Evolutionary conservation across 768 basidiomycete genomes (phyloP).

Genomic region (Suillus clintonianus): DNA sequence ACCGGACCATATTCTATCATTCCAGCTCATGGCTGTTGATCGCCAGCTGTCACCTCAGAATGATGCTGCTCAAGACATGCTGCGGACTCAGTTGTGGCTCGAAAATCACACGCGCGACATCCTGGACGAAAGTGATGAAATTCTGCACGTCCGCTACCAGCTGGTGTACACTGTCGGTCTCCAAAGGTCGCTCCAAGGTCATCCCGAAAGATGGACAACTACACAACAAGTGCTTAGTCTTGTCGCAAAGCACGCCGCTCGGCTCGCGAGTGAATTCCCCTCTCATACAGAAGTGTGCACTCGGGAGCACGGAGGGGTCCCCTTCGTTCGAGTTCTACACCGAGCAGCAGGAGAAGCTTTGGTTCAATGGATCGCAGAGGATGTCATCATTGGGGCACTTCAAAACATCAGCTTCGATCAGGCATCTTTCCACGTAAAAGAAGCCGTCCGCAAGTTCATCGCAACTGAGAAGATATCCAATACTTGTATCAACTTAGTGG

Average conservation of each 20-base stretch:
- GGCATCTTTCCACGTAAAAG: background rate
- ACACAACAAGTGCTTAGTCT: constrained; percentile 31
- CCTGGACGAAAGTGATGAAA: constrained; percentile 47
- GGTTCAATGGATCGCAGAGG: constrained; percentile 11
- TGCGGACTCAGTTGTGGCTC: constrained; percentile 18
- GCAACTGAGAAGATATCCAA: constrained; percentile 9
- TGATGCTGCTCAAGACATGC: background rate
- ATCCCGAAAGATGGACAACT: constrained; percentile 37
- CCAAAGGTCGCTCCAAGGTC: constrained; percentile 27
- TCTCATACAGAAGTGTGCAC: constrained; percentile 20
- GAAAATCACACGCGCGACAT: constrained; percentile 36
- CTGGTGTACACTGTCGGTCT: constrained; percentile 38
- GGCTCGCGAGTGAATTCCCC: constrained; percentile 7
- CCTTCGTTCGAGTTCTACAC: constrained; percentile 24
- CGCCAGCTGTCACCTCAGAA: constrained; percentile 32
- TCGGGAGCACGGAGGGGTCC: constrained; percentile 19
- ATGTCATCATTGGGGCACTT: constrained; percentile 17
- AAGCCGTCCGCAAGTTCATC: constrained; percentile 25
- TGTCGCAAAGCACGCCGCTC: constrained; percentile 17
- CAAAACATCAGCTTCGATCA: constrained; percentile 18
- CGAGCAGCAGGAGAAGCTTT: constrained; percentile 12
- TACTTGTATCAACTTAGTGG: constrained; percentile 1
- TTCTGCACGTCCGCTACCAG: constrained; percentile 38
- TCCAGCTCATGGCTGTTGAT: constrained; percentile 24
- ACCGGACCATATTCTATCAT: constrained; percentile 35